A percentile compares a stretch with the other conserved stretches of the same genome.
phyloP scores from a whole-genome alignment of 805 yeast genomes.

The Yarrowia sp. region DNA sequence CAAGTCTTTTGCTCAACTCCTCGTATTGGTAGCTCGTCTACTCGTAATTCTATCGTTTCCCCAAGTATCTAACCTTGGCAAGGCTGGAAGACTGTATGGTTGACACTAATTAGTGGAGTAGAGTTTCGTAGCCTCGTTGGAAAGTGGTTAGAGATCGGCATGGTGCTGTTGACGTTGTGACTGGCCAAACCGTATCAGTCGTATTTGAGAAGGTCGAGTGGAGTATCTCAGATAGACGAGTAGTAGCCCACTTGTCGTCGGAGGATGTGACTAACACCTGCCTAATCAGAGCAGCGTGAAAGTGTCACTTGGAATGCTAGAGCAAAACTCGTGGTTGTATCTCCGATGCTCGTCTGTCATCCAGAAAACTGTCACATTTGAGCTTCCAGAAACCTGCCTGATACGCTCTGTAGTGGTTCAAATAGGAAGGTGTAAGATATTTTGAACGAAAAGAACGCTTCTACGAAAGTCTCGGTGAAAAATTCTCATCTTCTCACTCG shows the following conservation, averaged over 20 bases:
- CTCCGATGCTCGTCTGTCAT: neutral
- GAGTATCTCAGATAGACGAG: neutral
- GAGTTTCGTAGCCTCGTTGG: slow-evolving; percentile 15
- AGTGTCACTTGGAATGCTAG: neutral
- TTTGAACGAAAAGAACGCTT: neutral
- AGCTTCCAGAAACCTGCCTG: slow-evolving; percentile 12
- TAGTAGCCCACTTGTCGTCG: neutral
- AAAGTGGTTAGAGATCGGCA: slow-evolving; percentile 8
- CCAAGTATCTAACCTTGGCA: neutral
- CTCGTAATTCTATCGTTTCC: too few relatives aligned
- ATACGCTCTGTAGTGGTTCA: neutral
- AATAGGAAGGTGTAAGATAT: neutral
- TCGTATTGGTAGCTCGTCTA: too few relatives aligned
- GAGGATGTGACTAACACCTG: neutral
- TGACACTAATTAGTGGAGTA: slow-evolving; percentile 4
- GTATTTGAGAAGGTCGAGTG: slow-evolving; percentile 2
- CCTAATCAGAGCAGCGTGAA: neutral
- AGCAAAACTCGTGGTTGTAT: neutral
- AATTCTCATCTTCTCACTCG: neutral
- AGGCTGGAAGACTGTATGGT: slow-evolving; percentile 11
- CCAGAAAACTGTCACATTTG: neutral
- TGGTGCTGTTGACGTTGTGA: slow-evolving; percentile 4
- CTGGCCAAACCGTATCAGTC: slow-evolving; percentile 26
- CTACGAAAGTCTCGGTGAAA: neutral
- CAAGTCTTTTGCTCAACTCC: too few relatives aligned